A percentile compares a stretch with the other conserved stretches of the same genome.
Conservation (phyloP, 2,329 filamentous ascomycete species). For the Exophiala bonariae region DNA sequence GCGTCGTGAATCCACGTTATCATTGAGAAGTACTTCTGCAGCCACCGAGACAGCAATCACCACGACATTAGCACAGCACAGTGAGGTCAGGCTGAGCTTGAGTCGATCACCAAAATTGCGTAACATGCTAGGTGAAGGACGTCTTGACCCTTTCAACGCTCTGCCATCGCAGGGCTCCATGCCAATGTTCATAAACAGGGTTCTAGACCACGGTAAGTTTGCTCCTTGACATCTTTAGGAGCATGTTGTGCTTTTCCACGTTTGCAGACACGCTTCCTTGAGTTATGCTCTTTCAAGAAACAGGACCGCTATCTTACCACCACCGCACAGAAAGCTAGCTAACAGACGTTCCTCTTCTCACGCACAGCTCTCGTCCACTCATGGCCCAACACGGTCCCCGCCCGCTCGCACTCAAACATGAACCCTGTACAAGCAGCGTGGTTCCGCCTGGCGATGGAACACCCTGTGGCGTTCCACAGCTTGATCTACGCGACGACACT, state of each 20-base stretch:
- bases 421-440: constrained; percentile 21
- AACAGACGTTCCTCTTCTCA: neutral
- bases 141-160: constrained; percentile 19
- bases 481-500: constrained; percentile 20
- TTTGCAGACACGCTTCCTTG: too few species aligned
- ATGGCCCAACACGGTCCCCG: constrained; percentile 20
- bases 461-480: constrained; percentile 21
- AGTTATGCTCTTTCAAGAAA: neutral
- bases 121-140: constrained; percentile 11
- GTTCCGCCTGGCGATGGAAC: constrained; percentile 21
- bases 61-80: too few species aligned
- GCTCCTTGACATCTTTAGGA: too few species aligned
- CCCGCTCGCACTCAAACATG: neutral
- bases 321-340: neutral
- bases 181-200: constrained; percentile 14
- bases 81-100: too few species aligned
- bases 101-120: too few species aligned
- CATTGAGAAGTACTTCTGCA: too few species aligned
- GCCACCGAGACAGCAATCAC: too few species aligned
- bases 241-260: too few species aligned
- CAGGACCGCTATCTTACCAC: neutral
- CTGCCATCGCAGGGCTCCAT: constrained; percentile 5
- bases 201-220: constrained; percentile 16
- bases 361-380: constrained; percentile 11
- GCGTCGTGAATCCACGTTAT: too few species aligned